Conservation (phyloP, 306 rosid species). For the Elaeagnus macrophylla region DNA sequence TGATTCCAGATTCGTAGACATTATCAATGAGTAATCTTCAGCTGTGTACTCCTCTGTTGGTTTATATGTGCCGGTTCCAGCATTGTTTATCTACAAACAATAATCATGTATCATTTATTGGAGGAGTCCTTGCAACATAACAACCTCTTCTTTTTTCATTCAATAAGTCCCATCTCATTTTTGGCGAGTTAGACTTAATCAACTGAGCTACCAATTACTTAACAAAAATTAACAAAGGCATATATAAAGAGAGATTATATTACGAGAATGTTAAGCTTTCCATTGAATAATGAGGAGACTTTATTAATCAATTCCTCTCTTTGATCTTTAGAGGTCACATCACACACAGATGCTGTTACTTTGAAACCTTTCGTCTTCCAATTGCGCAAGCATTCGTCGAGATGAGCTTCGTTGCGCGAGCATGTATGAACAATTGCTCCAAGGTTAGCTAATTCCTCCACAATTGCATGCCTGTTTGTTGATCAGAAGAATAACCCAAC, state of each 20-base stretch:
- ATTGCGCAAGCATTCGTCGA: constrained; percentile 7
- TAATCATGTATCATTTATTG: no score
- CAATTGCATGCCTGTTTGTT: constrained; percentile 14
- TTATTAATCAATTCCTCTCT: constrained; percentile 6
- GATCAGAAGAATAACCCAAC: background rate
- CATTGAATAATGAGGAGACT: constrained; percentile 15
- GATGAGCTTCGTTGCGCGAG: constrained; percentile 5
- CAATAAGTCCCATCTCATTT: no score
- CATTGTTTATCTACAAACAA: constrained; percentile 56
- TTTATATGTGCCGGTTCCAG: constrained; percentile 48
- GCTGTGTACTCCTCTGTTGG: constrained; percentile 45
- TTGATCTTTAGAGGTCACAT: background rate
- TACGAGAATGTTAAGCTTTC: constrained; percentile 23
- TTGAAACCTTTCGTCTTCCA: constrained; percentile 18
- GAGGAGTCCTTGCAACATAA: no score
- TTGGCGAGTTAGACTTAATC: no score
- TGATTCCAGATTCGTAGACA: constrained; percentile 34
- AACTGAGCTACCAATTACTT: no score
- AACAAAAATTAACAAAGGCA: no score
- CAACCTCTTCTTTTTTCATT: no score
- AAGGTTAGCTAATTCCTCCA: constrained; percentile 23
- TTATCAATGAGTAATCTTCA: constrained; percentile 25
- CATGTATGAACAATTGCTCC: constrained; percentile 21
- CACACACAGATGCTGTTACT: constrained; percentile 17
- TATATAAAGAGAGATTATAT: background rate